A percentile compares a stretch with the other conserved stretches of the same genome.
These are phyloP conservation scores for Lithocarpus polystachyus DNA, from an alignment of 306 rosid species.

Conservation along the genomic window DNA sequence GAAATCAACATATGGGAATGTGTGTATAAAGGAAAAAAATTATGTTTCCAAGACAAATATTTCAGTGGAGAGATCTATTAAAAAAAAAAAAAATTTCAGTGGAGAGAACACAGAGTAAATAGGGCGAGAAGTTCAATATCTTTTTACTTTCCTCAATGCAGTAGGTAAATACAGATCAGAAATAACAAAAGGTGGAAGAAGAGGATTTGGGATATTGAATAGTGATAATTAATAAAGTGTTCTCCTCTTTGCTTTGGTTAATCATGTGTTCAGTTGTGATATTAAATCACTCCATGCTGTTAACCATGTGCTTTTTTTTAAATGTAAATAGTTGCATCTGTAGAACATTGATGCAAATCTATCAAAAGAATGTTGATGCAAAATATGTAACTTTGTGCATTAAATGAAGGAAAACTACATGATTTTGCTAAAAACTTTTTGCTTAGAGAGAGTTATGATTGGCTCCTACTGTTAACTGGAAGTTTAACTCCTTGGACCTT, in stretches of 20 bases:
- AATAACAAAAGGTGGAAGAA: too few relatives aligned
- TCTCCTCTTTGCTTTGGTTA: not conserved
- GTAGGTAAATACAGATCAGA: too few relatives aligned
- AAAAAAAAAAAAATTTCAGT: not conserved
- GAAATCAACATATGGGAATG: not conserved
- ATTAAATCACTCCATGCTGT: not conserved
- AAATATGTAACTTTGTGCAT: not conserved
- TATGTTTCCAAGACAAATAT: not conserved
- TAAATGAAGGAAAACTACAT: not conserved
- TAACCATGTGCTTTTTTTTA: not conserved
- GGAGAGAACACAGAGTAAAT: not conserved
- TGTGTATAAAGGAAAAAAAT: not conserved
- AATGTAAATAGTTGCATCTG: not conserved
- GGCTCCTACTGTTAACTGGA: not conserved
- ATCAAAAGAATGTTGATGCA: not conserved
- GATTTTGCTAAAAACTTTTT: conserved; percentile 11
- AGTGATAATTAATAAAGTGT: not conserved
- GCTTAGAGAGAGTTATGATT: conserved; percentile 6
- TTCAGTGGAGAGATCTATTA: not conserved
- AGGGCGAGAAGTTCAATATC: not conserved
- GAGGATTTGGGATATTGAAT: not conserved
- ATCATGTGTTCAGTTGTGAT: not conserved
- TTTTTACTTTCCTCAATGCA: not conserved
- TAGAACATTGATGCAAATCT: not conserved
- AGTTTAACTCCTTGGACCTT: conserved; percentile 8